Conservation (phyloP, 441 rosid genomes). For the Lepidium campestre region DNA sequence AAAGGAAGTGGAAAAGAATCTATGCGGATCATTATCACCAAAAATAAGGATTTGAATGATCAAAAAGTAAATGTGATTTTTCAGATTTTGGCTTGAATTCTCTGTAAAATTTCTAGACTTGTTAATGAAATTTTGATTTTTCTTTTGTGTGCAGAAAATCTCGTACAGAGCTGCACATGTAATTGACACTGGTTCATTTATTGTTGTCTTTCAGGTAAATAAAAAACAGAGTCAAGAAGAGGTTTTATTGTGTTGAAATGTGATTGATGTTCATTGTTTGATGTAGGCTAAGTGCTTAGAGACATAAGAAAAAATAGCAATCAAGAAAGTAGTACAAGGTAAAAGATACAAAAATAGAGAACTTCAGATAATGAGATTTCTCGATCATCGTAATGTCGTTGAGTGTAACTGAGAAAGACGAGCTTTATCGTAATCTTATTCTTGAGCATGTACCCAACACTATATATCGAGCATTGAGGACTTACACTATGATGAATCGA, state of each 20-base stretch:
- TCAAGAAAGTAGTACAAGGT: conserved; percentile 89
- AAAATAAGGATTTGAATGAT: conserved; percentile 67
- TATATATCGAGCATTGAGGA: conserved; percentile 64
- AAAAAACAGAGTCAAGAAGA: conserved; percentile 14
- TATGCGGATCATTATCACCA: conserved; percentile 74
- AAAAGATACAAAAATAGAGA: conserved; percentile 91
- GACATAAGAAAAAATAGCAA: conserved; percentile 76
- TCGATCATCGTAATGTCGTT: conserved; percentile 74
- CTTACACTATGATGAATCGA: conserved; percentile 58
- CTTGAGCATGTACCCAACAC: conserved; percentile 80
- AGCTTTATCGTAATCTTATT: conserved; percentile 74
- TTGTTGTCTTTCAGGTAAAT: conserved; percentile 83
- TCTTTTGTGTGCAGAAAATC: conserved; percentile 46
- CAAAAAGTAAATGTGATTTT: conserved; percentile 20
- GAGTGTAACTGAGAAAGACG: conserved; percentile 69
- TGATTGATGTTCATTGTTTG: background rate
- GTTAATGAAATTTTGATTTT: background rate
- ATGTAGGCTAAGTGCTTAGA: conserved; percentile 84
- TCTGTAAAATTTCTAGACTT: background rate
- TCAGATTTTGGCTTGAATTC: background rate
- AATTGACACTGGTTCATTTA: conserved; percentile 82
- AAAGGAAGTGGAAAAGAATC: conserved; percentile 79
- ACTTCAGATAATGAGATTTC: conserved; percentile 60
- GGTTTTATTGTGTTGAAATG: background rate
- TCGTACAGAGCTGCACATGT: conserved; percentile 90